phyloP scores from a whole-genome alignment of 1,284 basidiomycete species.

The Ceratobasidium sp. region DNA sequence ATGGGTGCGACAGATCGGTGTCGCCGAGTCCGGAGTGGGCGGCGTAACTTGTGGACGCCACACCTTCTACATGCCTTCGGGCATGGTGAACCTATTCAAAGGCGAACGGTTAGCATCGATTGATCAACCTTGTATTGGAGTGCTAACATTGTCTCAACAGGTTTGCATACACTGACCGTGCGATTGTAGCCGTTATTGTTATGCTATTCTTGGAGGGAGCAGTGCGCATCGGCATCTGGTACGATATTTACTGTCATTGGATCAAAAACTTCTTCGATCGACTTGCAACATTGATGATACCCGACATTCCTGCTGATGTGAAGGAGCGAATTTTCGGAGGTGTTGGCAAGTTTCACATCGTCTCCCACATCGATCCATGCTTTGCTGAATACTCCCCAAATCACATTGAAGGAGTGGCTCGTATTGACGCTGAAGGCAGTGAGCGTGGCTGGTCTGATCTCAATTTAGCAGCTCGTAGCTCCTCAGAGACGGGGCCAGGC shows the following conservation, averaged over 20 bases:
- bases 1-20: background rate
- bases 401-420: background rate
- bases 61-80: slow-evolving; percentile 7
- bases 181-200: background rate
- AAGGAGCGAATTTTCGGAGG: background rate
- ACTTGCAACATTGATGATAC: background rate
- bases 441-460: background rate
- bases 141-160: background rate
- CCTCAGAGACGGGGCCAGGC: background rate
- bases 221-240: background rate
- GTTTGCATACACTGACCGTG: slow-evolving; percentile 18
- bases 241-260: slow-evolving; percentile 34
- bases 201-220: background rate
- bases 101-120: background rate
- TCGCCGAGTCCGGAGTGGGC: background rate
- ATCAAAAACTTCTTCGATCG: background rate
- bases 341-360: background rate
- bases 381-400: background rate
- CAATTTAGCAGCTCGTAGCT: background rate
- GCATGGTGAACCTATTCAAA: background rate
- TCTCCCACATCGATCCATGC: background rate
- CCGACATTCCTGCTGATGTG: background rate
- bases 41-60: slow-evolving; percentile 15
- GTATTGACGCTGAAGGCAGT: background rate
- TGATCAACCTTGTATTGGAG: background rate